These are phyloP conservation scores for Boletus sensibilis DNA, from an alignment of 768 basidiomycete genomes.

Conservation along the genomic window DNA sequence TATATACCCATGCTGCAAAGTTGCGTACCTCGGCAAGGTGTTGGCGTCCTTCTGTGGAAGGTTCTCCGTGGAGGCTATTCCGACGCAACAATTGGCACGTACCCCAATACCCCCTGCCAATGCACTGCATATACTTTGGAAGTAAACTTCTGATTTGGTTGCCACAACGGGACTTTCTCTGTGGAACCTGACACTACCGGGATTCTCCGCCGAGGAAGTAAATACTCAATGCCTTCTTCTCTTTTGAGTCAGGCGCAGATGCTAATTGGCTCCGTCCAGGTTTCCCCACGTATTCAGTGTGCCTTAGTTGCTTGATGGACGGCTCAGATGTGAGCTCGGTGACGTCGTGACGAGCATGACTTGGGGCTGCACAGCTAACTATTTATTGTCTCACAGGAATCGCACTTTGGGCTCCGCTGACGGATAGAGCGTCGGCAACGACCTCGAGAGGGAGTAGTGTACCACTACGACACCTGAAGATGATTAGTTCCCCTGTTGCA, in stretches of 20 bases:
- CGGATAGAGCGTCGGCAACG: too few species aligned
- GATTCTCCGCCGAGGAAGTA: too few species aligned
- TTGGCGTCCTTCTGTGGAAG: constrained; percentile 1
- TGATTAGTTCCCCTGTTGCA: too few species aligned
- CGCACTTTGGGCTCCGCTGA: not conserved
- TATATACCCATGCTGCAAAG: not conserved
- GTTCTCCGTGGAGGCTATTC: not conserved
- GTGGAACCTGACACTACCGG: not conserved
- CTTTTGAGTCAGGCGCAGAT: not conserved
- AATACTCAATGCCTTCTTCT: not conserved
- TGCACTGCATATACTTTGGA: not conserved
- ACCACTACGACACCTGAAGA: too few species aligned
- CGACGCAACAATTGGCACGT: not conserved
- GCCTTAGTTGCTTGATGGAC: not conserved
- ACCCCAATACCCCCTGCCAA: too few species aligned
- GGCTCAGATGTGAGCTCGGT: not conserved
- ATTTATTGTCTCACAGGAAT: not conserved
- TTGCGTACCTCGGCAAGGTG: constrained; percentile 1
- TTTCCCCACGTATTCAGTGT: not conserved
- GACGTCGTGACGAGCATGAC: not conserved
- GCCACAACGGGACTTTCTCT: not conserved
- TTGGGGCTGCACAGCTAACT: not conserved
- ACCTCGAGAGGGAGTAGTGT: too few species aligned
- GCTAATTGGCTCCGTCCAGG: not conserved
- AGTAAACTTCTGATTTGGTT: too few species aligned